Evolutionary conservation across 2,329 filamentous ascomycete genomes (phyloP).

Genomic region (Hirsutella minnesotensis): DNA sequence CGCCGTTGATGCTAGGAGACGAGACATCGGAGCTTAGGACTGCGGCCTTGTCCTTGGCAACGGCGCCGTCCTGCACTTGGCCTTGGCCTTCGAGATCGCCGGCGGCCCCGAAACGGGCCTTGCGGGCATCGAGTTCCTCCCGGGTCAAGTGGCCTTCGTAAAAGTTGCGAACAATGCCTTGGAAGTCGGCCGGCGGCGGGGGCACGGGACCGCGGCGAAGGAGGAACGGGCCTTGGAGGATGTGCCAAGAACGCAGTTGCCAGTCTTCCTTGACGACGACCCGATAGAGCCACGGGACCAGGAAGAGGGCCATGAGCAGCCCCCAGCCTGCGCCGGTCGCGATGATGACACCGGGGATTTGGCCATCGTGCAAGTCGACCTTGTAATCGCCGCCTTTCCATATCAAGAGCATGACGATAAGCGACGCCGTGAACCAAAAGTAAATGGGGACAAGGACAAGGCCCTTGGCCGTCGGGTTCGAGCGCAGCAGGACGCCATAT

Average conservation of each 20-base stretch:
- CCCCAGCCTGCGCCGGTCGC: slow-evolving; percentile 37
- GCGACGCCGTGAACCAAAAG: slow-evolving; percentile 41
- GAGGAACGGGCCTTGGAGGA: slow-evolving; percentile 40
- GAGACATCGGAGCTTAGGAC: slow-evolving; percentile 4
- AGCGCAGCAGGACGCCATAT: slow-evolving; percentile 40
- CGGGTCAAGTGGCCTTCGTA: slow-evolving; percentile 44
- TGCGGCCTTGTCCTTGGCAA: neutral
- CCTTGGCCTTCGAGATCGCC: slow-evolving; percentile 11
- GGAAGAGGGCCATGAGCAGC: slow-evolving; percentile 37
- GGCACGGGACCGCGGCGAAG: slow-evolving; percentile 29
- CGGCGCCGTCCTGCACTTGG: neutral
- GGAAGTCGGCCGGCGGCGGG: slow-evolving; percentile 28
- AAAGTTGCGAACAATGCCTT: slow-evolving; percentile 36
- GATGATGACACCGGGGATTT: slow-evolving; percentile 42
- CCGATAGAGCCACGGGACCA: slow-evolving; percentile 48
- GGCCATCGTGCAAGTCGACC: slow-evolving; percentile 33
- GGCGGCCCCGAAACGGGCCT: slow-evolving; percentile 13
- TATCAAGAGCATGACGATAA: slow-evolving; percentile 50
- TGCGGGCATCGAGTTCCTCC: slow-evolving; percentile 35
- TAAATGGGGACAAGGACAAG: slow-evolving; percentile 42
- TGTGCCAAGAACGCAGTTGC: slow-evolving; percentile 42
- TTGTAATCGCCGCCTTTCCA: slow-evolving; percentile 36
- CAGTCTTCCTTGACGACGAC: slow-evolving; percentile 49
- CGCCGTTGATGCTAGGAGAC: neutral
- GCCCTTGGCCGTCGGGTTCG: slow-evolving; percentile 39